phyloP scores from a whole-genome alignment of 176 grass and related monocot genomes.

The Oryza brachyantha region DNA sequence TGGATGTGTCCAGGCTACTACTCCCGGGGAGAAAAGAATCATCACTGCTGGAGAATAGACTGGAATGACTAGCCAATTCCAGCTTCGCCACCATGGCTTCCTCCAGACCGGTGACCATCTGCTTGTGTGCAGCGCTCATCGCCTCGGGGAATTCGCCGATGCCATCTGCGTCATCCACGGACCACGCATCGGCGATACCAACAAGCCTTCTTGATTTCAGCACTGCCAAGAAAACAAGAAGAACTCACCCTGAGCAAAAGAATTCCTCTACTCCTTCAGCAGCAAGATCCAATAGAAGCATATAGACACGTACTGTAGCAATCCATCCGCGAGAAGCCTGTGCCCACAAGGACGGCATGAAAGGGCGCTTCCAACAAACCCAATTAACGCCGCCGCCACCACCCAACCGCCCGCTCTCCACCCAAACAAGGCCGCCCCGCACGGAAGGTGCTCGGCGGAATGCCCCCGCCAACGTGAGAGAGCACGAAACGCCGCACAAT shows the following conservation, averaged over 20 bases:
- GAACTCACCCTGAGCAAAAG: neutral
- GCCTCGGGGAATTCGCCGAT: neutral
- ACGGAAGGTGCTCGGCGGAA: slow-evolving; percentile 37
- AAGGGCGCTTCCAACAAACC: neutral
- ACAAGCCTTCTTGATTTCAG: slow-evolving; percentile 40
- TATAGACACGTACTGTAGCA: slow-evolving; percentile 26
- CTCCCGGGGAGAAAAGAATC: slow-evolving; percentile 20
- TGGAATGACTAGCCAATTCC: neutral
- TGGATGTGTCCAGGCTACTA: neutral
- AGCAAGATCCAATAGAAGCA: neutral
- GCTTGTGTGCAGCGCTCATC: neutral
- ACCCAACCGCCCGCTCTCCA: neutral
- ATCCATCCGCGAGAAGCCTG: slow-evolving; percentile 32
- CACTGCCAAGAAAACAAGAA: slow-evolving; percentile 16
- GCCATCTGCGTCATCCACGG: slow-evolving; percentile 13
- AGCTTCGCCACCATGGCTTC: slow-evolving; percentile 7
- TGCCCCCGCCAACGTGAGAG: slow-evolving; percentile 21
- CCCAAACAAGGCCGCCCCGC: neutral
- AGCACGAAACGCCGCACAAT: neutral
- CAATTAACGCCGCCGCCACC: neutral
- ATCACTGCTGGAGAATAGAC: neutral
- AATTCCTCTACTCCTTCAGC: neutral
- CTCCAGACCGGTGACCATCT: neutral
- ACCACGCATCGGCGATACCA: neutral
- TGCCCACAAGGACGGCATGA: slow-evolving; percentile 5